Percentiles rank a stretch among this genome's conserved stretches.
Conservation (phyloP, 208 protist species). For the Wallacemonas collosoma region DNA sequence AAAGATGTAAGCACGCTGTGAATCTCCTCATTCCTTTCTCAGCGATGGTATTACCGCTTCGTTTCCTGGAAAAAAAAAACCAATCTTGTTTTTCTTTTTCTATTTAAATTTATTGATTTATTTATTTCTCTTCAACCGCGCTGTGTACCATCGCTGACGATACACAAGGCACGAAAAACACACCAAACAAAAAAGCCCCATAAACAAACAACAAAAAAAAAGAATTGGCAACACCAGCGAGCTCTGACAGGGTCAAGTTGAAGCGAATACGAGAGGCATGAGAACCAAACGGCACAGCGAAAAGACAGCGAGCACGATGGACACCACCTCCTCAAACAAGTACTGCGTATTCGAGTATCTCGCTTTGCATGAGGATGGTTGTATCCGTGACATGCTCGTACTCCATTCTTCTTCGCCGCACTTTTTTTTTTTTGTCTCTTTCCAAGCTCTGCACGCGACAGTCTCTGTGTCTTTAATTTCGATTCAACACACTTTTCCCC, state of each 20-base stretch:
- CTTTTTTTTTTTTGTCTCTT: slow-evolving; percentile 11
- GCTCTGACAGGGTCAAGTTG: no score
- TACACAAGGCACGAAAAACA: not conserved
- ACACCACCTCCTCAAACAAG: no score
- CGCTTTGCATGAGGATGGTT: no score
- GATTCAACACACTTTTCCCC: slow-evolving; percentile 7
- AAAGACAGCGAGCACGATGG: no score
- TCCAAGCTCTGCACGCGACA: not conserved
- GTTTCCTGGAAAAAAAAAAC: not conserved
- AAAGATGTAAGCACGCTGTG: slow-evolving; percentile 38
- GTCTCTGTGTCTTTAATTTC: slow-evolving; percentile 7
- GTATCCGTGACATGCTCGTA: no score
- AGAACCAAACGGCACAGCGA: no score
- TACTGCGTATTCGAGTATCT: no score
- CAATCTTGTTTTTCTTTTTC: slow-evolving; percentile 9
- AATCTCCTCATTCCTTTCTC: no score
- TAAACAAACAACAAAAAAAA: not conserved
- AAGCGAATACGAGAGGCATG: no score
- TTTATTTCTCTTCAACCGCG: slow-evolving; percentile 12
- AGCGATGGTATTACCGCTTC: not conserved
- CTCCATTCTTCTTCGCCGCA: no score
- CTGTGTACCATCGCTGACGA: no score
- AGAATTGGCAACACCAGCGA: no score
- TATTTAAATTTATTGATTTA: slow-evolving; percentile 19
- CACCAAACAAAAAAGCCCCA: slow-evolving; percentile 6